phyloP scores from a whole-genome alignment of 1,139 yeast genomes.

The Blastobotrys petasosporus region DNA sequence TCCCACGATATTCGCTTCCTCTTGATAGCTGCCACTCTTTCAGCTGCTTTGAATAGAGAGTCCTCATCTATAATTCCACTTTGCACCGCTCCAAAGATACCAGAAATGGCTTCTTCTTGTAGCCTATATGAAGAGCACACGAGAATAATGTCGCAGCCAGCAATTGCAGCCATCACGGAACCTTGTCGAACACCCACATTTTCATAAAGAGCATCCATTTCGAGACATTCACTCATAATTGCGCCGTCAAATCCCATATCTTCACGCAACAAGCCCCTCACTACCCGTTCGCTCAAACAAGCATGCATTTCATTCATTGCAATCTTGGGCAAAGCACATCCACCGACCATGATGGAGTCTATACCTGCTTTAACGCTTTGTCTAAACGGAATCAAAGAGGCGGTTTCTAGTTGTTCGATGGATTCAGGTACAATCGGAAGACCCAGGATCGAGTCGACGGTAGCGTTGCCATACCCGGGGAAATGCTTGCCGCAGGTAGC shows the following conservation, averaged over 20 bases:
- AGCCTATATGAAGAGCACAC: conserved; percentile 54
- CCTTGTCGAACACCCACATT: conserved; percentile 65
- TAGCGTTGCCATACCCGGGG: conserved; percentile 62
- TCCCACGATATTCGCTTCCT: conserved; percentile 44
- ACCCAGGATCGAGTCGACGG: conserved; percentile 52
- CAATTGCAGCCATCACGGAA: conserved; percentile 53
- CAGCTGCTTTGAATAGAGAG: conserved; percentile 39
- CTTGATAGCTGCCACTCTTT: conserved; percentile 45
- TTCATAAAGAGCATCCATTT: conserved; percentile 58
- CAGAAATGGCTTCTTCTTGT: conserved; percentile 55
- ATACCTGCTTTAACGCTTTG: conserved; percentile 45
- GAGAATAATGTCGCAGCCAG: conserved; percentile 62
- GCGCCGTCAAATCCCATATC: conserved; percentile 54
- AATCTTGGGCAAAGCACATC: conserved; percentile 62
- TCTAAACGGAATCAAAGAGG: conserved; percentile 50
- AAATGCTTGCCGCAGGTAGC: conserved; percentile 58
- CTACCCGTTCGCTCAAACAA: conserved; percentile 52
- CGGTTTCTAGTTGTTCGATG: conserved; percentile 47
- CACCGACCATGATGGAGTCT: conserved; percentile 60
- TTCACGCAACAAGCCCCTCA: conserved; percentile 48
- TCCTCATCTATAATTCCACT: conserved; percentile 51
- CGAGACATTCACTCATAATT: conserved; percentile 59
- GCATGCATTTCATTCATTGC: conserved; percentile 60
- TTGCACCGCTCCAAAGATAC: conserved; percentile 48
- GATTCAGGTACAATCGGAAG: conserved; percentile 57